Base-by-base conservation (phyloP, 495 filamentous ascomycete genomes). In the Penicillium subrubescens region DNA sequence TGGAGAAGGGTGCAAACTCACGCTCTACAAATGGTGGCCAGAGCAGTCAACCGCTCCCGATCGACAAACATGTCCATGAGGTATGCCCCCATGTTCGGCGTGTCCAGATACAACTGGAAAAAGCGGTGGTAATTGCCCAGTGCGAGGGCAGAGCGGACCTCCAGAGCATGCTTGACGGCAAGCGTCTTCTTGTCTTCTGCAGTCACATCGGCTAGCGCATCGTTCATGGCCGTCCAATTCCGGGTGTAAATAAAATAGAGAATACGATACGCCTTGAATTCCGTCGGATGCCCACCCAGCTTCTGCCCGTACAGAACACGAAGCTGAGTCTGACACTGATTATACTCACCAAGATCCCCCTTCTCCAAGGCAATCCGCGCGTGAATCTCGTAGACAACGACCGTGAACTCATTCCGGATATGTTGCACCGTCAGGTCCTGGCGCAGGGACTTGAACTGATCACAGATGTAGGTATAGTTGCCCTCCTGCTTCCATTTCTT, bases 321-420 rank as follows among this genome's bases (percentile, higher is more conserved):
- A 72, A 99, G 86, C 81, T 98, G 95, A 64, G 95, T 97, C 83
- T 98, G 96, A 77, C 95, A 99, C 86, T 99, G 95, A 84, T 99
- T 99, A 93, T 98, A 99, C 95, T 99, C 95, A 99, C 95, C 94
- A 82, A 97, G 86, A 84, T 99, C 95, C 75, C 90, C 93, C 86
- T 96, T 97, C 83, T 99, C 95, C 74, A 99, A 82, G 64, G 95
- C 95, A 80, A 99, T 98, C 46, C 95, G 89, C 57, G 94, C 96
- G 81, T 99, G 96, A 63, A 94, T 93, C 82, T 99, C 95, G 77
- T 99, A 99, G 53, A 97, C 95, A 63, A 83, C 88, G 58, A 97
- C 93, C 6, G 94, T 97, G 75, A 98, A 97, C 53, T 95, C 90
- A 71, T 91, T 96, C 78, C 91, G 92, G 79, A 99, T 94, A 69